phyloP scores from a whole-genome alignment of 441 rosid species.

The Rhodomyrtus psidioides region DNA sequence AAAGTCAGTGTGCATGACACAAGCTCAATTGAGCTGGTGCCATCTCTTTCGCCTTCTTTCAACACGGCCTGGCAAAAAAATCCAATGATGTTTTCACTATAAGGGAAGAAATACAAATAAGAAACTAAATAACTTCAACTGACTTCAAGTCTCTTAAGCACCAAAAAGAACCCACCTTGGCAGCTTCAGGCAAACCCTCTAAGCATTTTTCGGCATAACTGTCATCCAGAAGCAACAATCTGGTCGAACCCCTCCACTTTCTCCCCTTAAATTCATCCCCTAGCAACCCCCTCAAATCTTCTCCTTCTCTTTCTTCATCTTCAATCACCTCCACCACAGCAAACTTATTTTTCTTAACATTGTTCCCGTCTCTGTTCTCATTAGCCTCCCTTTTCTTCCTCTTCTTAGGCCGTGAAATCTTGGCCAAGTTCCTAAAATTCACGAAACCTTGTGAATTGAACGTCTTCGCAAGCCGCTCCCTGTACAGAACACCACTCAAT shows the following conservation, averaged over 20 bases:
- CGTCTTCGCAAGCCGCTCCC: conserved; percentile 60
- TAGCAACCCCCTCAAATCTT: conserved; percentile 54
- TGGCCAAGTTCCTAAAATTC: conserved; percentile 73
- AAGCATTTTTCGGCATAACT: conserved; percentile 33
- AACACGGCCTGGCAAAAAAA: conserved; percentile 39
- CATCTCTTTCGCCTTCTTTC: conserved; percentile 29
- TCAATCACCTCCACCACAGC: conserved; percentile 60
- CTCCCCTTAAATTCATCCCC: conserved; percentile 62
- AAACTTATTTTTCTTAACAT: conserved; percentile 23
- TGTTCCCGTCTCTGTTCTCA: conserved; percentile 1
- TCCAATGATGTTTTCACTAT: not conserved
- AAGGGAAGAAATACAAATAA: not conserved
- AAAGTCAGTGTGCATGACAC: conserved; percentile 72
- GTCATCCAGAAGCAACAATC: conserved; percentile 89
- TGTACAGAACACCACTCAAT: conserved; percentile 47
- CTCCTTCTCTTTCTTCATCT: conserved; percentile 19
- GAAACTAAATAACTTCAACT: not conserved
- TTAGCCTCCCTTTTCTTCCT: conserved; percentile 30
- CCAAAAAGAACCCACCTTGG: conserved; percentile 44
- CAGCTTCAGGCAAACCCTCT: conserved; percentile 72
- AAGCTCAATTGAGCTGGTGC: conserved; percentile 43
- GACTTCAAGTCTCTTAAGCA: not conserved
- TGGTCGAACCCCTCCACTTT: conserved; percentile 77
- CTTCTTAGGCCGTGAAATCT: conserved; percentile 61
- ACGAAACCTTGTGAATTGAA: conserved; percentile 60